phyloP scores from a whole-genome alignment of 2,329 filamentous ascomycete genomes.

The Pseudocercospora fuligena region DNA sequence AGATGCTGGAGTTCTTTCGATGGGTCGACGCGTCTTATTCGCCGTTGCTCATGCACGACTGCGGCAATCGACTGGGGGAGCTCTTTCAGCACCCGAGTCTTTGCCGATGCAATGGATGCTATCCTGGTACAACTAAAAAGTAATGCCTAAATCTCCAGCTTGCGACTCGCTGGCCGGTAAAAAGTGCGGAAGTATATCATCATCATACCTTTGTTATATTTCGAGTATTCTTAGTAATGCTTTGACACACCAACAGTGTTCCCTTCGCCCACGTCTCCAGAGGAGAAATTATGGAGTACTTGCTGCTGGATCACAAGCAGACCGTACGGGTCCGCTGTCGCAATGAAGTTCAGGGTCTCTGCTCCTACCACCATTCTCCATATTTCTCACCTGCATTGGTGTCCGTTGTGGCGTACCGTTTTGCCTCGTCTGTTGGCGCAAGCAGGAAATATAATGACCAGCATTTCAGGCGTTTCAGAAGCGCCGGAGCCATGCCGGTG shows the following conservation, averaged over 20 bases:
- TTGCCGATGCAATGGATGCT: neutral
- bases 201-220: neutral
- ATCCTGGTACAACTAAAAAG: neutral
- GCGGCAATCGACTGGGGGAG: neutral
- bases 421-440: slow-evolving; percentile 11
- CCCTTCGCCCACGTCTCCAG: neutral
- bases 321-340: neutral
- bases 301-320: too few relatives aligned
- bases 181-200: neutral
- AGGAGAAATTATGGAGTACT: neutral
- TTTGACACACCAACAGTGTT: slow-evolving; percentile 1
- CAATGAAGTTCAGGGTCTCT: slow-evolving; percentile 4
- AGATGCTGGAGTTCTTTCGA: neutral
- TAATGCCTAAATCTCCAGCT: slow-evolving; percentile 7
- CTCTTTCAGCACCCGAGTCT: neutral
- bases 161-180: neutral
- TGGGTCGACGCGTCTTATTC: neutral
- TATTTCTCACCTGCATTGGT: slow-evolving; percentile 12
- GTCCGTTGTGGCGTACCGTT: slow-evolving; percentile 8
- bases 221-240: neutral
- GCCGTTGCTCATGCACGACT: neutral
- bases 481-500: slow-evolving; percentile 10
- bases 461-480: slow-evolving; percentile 6
- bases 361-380: neutral
- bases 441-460: slow-evolving; percentile 11